These are phyloP conservation scores for Penicillium taxi DNA, from an alignment of 495 filamentous ascomycete species.

Conservation along the genomic window DNA sequence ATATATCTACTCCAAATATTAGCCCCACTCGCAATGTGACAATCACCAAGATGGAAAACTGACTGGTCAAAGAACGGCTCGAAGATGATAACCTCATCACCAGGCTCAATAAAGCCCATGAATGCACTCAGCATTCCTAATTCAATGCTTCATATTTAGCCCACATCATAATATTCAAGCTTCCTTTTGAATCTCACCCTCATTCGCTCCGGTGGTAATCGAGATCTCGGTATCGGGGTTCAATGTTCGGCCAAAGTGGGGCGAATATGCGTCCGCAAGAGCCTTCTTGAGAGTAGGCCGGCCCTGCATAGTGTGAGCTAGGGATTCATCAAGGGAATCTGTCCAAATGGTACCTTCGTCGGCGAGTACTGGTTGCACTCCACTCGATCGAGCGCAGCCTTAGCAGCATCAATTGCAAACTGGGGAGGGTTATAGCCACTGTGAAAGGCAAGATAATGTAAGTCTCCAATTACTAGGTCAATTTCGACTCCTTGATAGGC, in stretches of 20 bases:
- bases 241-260: constrained; percentile 68
- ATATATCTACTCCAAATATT: constrained; percentile 56
- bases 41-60: constrained; percentile 14
- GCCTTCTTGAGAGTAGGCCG: constrained; percentile 85
- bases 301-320: constrained; percentile 42
- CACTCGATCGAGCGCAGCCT: constrained; percentile 78
- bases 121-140: constrained; percentile 78
- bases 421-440: constrained; percentile 90
- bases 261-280: constrained; percentile 81
- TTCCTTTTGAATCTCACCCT: constrained; percentile 46
- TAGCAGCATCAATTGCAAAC: constrained; percentile 88
- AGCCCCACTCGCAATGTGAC: not conserved
- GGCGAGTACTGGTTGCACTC: constrained; percentile 99
- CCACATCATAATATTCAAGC: not conserved
- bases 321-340: not conserved
- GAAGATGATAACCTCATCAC: constrained; percentile 95
- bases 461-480: not conserved
- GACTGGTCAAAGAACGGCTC: constrained; percentile 99
- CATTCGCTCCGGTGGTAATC: constrained; percentile 94
- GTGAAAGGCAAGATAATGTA: not conserved
- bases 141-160: not conserved
- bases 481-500: not conserved
- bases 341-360: constrained; percentile 53
- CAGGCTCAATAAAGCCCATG: constrained; percentile 91
- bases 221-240: constrained; percentile 87